These are phyloP conservation scores for Tricladium varicosporioides DNA, from an alignment of 2,329 filamentous ascomycete species.

Conservation along the genomic window DNA sequence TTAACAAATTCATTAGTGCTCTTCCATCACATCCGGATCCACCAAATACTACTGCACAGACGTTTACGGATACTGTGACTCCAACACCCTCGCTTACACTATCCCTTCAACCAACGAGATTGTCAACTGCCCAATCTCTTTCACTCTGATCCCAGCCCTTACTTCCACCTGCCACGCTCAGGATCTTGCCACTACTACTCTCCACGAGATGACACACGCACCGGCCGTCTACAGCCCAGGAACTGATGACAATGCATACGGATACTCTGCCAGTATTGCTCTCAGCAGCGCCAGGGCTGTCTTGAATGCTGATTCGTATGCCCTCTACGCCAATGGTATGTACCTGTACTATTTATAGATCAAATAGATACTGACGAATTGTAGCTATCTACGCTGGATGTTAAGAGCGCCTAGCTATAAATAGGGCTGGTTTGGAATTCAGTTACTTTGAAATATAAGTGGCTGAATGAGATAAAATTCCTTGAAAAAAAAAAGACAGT, in stretches of 20 bases:
- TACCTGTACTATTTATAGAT: not conserved
- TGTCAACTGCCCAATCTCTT: constrained; percentile 62
- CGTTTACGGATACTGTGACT: constrained; percentile 48
- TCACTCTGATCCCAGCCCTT: constrained; percentile 50
- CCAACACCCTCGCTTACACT: constrained; percentile 59
- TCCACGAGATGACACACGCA: constrained; percentile 68
- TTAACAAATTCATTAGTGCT: constrained; percentile 44
- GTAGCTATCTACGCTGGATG: constrained; percentile 14
- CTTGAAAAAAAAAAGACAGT: too few species aligned
- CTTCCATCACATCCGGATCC: constrained; percentile 44
- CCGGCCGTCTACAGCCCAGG: constrained; percentile 51
- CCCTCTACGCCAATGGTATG: constrained; percentile 50
- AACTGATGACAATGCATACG: constrained; percentile 58
- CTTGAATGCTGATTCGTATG: constrained; percentile 63
- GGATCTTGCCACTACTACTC: constrained; percentile 61
- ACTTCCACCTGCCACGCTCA: constrained; percentile 57
- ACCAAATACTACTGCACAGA: constrained; percentile 61
- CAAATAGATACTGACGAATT: not conserved
- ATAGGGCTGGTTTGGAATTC: too few species aligned
- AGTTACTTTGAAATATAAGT: not conserved
- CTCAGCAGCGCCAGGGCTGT: constrained; percentile 51
- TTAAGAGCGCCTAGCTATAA: not conserved
- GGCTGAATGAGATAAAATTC: too few species aligned
- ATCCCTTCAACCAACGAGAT: constrained; percentile 52
- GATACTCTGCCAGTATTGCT: constrained; percentile 47